Base-by-base conservation (phyloP, 495 filamentous ascomycete species). In the Penicillium paxilli region DNA sequence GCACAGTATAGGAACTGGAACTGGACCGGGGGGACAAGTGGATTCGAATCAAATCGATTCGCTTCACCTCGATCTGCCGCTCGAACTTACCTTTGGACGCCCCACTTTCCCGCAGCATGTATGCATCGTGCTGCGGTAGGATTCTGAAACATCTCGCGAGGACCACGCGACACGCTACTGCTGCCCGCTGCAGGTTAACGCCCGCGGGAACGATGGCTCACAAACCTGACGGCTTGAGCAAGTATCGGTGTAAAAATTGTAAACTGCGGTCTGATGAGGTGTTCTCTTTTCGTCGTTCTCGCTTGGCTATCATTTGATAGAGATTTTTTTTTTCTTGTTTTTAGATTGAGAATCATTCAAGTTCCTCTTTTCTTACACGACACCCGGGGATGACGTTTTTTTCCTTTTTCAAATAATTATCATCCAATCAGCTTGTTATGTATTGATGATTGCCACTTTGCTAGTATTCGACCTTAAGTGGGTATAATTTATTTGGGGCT, bases 101-200 rank as follows among this genome's bases (percentile, higher is more conserved):
- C 35, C 35, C 14, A 38, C 35, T 38, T 16, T 2, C 35, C 16
- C 6, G 35, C 35, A 38, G n/a, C n/a, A n/a, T n/a, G n/a, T 38
- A 19, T 38, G 35, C 35, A 49, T 24, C 25, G n/a, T 45, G 23
- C 14, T 37, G 49, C 35, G 49, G 37, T 21, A 40, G 24, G 16
- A 57, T 54, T 57, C 52, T 65, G 63, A 65, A 65, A 63, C 63
- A 55, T 50, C 33, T 51, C 30, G 25, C 22, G 25, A 51, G 56
- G 56, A 48, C 63, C 63, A 65, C 56, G 63, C 63, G 63, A 62
- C 47, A 47, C 54, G 55, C 54, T 61, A 64, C 32, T 44, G 22
- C 49, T 17, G 35, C 10, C 2, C n/a, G 28, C 49, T 55, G 62
- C 47, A 54, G 47, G 52, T 28, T 59, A 58, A 62, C 49, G 53